A percentile compares a stretch with the other conserved stretches of the same genome.
Evolutionary conservation across 2,329 filamentous ascomycete genomes (phyloP).

Genomic region (Aspergillus jensenii): DNA sequence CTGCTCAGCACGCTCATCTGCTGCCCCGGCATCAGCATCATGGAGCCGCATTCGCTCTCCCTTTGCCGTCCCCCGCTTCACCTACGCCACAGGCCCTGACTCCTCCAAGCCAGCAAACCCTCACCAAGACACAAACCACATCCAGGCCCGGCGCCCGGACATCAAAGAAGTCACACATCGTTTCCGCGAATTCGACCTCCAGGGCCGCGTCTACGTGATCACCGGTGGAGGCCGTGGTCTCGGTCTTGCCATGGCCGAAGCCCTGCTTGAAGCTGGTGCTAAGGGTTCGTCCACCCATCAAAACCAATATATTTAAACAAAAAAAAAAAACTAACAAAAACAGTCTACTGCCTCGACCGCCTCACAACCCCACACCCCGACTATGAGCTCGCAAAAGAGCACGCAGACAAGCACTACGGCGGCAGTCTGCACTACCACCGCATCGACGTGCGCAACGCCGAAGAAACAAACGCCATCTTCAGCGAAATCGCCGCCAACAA

Average conservation of each 20-base stretch:
- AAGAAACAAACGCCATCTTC: conserved; percentile 36
- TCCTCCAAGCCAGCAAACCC: conserved; percentile 1
- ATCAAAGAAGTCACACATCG: conserved; percentile 25
- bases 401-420: conserved; percentile 35
- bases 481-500: conserved; percentile 35
- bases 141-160: conserved; percentile 31
- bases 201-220: conserved; percentile 42
- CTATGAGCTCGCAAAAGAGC: conserved; percentile 41
- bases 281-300: conserved; percentile 32
- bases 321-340: conserved; percentile 1
- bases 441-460: conserved; percentile 47
- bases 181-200: conserved; percentile 45
- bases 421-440: conserved; percentile 47
- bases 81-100: conserved; percentile 21
- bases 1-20: conserved; percentile 9
- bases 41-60: conserved; percentile 7
- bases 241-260: conserved; percentile 47
- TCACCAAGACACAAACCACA: conserved; percentile 26
- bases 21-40: conserved; percentile 10
- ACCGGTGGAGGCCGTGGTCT: conserved; percentile 47
- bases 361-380: conserved; percentile 44
- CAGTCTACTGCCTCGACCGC: conserved; percentile 51
- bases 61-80: conserved; percentile 20
- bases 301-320: background rate
- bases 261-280: conserved; percentile 49